Evolutionary conservation across 441 rosid species (phyloP).

Genomic region (Capsella rubella): DNA sequence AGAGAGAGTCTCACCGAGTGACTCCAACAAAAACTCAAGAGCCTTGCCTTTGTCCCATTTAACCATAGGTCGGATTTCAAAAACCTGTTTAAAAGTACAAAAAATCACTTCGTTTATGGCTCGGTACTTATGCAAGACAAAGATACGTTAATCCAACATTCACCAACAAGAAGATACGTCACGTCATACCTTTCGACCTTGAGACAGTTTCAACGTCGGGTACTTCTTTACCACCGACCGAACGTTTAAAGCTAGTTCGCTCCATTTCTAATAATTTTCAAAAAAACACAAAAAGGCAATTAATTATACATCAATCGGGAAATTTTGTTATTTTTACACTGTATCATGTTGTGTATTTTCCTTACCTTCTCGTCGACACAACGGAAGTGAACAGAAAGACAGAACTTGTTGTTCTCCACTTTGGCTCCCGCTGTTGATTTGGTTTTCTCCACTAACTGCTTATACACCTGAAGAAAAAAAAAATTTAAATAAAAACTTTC

Average conservation of each 20-base stretch:
- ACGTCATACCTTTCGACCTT: conserved; percentile 78
- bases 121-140: too few relatives aligned
- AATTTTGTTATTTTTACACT: too few relatives aligned
- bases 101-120: background rate
- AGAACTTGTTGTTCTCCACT: conserved; percentile 86
- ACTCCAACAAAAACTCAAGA: conserved; percentile 86
- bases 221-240: conserved; percentile 73
- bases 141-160: background rate
- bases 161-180: conserved; percentile 25
- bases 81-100: conserved; percentile 54
- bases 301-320: background rate
- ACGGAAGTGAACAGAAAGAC: conserved; percentile 83
- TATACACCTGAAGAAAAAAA: conserved; percentile 50
- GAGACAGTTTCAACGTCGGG: conserved; percentile 70
- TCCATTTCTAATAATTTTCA: conserved; percentile 61
- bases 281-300: too few relatives aligned
- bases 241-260: conserved; percentile 68
- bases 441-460: conserved; percentile 60
- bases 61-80: conserved; percentile 88
- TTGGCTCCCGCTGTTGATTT: conserved; percentile 70
- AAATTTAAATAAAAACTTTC: background rate
- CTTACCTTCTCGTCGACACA: conserved; percentile 73
- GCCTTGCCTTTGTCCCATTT: conserved; percentile 99
- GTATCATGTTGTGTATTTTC: background rate
- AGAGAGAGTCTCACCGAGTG: conserved; percentile 73